These are phyloP conservation scores for Amylostereum areolatum DNA, from an alignment of 1,284 basidiomycete species.

Conservation along the genomic window DNA sequence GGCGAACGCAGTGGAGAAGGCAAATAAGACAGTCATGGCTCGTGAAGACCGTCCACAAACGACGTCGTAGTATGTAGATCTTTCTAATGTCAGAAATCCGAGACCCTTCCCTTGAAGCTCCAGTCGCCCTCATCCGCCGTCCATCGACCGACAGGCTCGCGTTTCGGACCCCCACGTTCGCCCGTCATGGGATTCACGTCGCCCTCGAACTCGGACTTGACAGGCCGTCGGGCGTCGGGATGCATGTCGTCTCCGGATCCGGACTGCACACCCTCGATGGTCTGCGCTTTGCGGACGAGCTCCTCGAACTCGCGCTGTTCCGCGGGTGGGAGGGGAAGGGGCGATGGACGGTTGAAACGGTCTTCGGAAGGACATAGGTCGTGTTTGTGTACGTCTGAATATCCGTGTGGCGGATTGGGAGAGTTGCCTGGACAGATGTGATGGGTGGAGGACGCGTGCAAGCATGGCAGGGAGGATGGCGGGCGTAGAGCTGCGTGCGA, in stretches of 20 bases:
- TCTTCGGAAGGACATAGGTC: slow-evolving; percentile 24
- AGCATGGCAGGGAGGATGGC: slow-evolving; percentile 1
- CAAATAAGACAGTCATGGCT: too few relatives aligned
- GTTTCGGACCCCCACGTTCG: slow-evolving; percentile 72
- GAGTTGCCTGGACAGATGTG: neutral
- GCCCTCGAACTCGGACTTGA: slow-evolving; percentile 63
- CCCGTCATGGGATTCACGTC: slow-evolving; percentile 71
- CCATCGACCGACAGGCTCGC: slow-evolving; percentile 65
- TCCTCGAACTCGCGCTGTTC: slow-evolving; percentile 76
- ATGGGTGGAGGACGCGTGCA: neutral
- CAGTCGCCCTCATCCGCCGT: slow-evolving; percentile 61
- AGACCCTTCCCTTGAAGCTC: slow-evolving; percentile 79
- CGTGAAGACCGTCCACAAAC: too few relatives aligned
- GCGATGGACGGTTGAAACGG: slow-evolving; percentile 50
- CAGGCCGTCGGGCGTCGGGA: slow-evolving; percentile 59
- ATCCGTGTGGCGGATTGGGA: neutral
- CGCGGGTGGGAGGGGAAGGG: slow-evolving; percentile 61
- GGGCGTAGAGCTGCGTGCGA: too few relatives aligned
- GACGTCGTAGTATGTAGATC: too few relatives aligned
- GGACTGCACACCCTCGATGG: slow-evolving; percentile 26
- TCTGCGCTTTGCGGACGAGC: slow-evolving; percentile 55
- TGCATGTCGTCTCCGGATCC: slow-evolving; percentile 40
- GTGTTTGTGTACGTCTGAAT: neutral
- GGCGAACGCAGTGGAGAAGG: too few relatives aligned
- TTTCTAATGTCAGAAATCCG: slow-evolving; percentile 53